These are phyloP conservation scores for Geosmithia morbida DNA, from an alignment of 2,329 filamentous ascomycete genomes.

Conservation along the genomic window DNA sequence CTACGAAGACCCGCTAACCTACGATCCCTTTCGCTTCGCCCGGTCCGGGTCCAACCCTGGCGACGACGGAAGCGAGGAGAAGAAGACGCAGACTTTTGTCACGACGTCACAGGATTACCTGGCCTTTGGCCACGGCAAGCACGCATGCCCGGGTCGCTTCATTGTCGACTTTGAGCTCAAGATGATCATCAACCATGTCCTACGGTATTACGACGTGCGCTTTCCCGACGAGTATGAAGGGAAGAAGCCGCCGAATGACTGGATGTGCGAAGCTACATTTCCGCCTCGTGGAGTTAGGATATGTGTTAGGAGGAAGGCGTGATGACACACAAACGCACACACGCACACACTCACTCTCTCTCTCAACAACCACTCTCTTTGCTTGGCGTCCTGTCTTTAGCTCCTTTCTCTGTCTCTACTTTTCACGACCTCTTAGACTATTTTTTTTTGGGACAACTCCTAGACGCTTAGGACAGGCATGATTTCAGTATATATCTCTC, in stretches of 20 bases:
- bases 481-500: no score
- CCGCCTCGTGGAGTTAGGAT: neutral
- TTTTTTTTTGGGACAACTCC: no score
- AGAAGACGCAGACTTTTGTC: slow-evolving; percentile 8
- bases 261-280: slow-evolving; percentile 6
- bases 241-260: slow-evolving; percentile 4
- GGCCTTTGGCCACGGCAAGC: slow-evolving; percentile 22
- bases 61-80: neutral
- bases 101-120: slow-evolving; percentile 16
- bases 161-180: slow-evolving; percentile 22
- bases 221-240: slow-evolving; percentile 4
- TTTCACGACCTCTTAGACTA: no score
- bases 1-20: slow-evolving; percentile 19
- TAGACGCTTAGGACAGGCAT: no score
- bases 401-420: no score
- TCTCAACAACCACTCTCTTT: no score
- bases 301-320: neutral
- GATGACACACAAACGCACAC: neutral
- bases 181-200: slow-evolving; percentile 16
- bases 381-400: no score
- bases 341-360: neutral
- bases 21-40: slow-evolving; percentile 26
- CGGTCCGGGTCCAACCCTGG: slow-evolving; percentile 5
- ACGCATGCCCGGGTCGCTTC: slow-evolving; percentile 23
- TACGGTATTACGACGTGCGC: slow-evolving; percentile 17